Evolutionary conservation across 129 eudicot species (phyloP), one percentile per base, ranked within the genome.

Genomic region (Chrysanthemum seticuspe): DNA sequence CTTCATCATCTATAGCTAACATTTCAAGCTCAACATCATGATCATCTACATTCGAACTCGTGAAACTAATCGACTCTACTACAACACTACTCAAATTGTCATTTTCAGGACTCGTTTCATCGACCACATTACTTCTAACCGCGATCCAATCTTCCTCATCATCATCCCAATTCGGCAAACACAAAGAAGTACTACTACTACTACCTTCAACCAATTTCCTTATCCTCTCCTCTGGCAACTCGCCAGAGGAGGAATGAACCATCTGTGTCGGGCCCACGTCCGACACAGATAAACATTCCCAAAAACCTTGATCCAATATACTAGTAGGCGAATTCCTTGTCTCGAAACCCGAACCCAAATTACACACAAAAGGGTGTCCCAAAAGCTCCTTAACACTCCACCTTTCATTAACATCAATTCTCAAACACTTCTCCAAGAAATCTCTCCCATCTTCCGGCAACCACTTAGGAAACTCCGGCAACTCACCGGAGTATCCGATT

Each of bases 121-220:
- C 81, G 1, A 36, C 5, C 13, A 9, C 52, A 79, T 65, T 75
- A 59, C 76, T 64, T 58, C 98, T 85, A 10, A 89, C 88, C 13
- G 85, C 73, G 31, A 87, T 65, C 98, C 98, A 92, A 47, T 84
- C 88, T 23, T 78, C 89, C 8, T 83, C 95, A 13, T 83, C 84
- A 0, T 82, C 84, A 0, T 68, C 62, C 95, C 91, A 87, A 62
- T 65, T 77, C 3, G 87, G 78, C 68, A 85, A 70, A 62, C 48
- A 25, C n/a, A 74, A 54, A 40, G 47, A 40, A 6, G 47, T 0
- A 34, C 4, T 34, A 36, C 36, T 34, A 15, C 15, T 5, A 60
- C 10, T 21, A 69, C 8, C 74, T 52, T 84, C 83, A 47, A 82
- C 55, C 82, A 92, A 78, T 16, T 62, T 34, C 71, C 70, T 65